phyloP scores from a whole-genome alignment of 768 basidiomycete genomes.

The Boletus fagicola region DNA sequence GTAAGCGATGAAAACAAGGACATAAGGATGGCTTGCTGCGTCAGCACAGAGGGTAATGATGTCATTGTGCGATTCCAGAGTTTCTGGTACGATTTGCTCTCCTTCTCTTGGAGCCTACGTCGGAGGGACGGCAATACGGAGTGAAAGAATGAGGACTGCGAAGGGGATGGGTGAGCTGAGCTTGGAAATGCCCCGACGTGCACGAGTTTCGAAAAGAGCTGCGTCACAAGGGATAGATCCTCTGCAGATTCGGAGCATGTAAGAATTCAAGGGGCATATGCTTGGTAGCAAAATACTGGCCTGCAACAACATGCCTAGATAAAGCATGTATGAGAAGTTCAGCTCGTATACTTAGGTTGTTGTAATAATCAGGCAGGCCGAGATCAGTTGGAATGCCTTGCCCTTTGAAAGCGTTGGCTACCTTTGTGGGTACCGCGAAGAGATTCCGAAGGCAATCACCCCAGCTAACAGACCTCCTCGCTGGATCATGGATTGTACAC shows the following conservation, averaged over 20 bases:
- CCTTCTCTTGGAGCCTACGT: conserved; percentile 29
- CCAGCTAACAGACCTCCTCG: conserved; percentile 51
- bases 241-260: conserved; percentile 31
- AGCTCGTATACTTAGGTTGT: conserved; percentile 48
- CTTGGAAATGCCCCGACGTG: conserved; percentile 65
- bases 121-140: conserved; percentile 50
- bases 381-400: conserved; percentile 47
- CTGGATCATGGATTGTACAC: conserved; percentile 32
- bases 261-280: conserved; percentile 9
- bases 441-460: conserved; percentile 70
- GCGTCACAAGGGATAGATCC: conserved; percentile 42
- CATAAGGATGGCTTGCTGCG: conserved; percentile 54
- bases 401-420: conserved; percentile 65
- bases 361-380: conserved; percentile 56
- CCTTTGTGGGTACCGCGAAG: conserved; percentile 68
- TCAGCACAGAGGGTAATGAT: conserved; percentile 48
- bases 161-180: conserved; percentile 46
- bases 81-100: conserved; percentile 39
- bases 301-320: conserved; percentile 37
- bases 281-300: conserved; percentile 34
- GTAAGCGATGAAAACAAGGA: conserved; percentile 57
- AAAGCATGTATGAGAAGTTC: conserved; percentile 52
- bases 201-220: conserved; percentile 64
- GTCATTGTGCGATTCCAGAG: conserved; percentile 50
- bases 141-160: conserved; percentile 71